These are phyloP conservation scores for Fusarium sp. DNA, from an alignment of 2,329 filamentous ascomycete species.

Conservation along the genomic window DNA sequence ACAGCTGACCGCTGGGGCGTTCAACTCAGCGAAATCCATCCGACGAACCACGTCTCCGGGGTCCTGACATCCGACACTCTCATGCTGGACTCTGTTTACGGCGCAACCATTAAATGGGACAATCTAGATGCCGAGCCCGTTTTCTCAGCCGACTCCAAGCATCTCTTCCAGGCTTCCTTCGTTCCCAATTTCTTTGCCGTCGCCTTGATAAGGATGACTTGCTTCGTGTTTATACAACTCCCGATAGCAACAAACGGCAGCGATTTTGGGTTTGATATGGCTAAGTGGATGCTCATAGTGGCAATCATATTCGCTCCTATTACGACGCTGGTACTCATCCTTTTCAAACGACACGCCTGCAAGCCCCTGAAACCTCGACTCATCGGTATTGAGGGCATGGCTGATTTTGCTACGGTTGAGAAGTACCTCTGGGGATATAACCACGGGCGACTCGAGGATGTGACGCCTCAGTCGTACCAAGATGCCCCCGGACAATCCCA, in stretches of 20 bases:
- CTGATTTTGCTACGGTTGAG: constrained; percentile 20
- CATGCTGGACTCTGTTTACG: constrained; percentile 51
- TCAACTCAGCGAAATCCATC: constrained; percentile 63
- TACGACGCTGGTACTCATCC: background rate
- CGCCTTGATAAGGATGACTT: no score
- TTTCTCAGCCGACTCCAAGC: background rate
- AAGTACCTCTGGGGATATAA: constrained; percentile 34
- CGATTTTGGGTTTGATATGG: no score
- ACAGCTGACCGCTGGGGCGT: constrained; percentile 58
- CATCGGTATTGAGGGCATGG: constrained; percentile 32
- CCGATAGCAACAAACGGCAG: no score
- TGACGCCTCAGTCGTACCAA: background rate
- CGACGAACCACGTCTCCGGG: constrained; percentile 58
- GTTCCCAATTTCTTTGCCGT: background rate
- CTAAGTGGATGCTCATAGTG: no score
- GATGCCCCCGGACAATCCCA: background rate
- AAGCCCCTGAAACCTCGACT: constrained; percentile 11
- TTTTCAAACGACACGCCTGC: background rate
- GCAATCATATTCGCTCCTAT: background rate
- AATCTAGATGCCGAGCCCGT: constrained; percentile 6
- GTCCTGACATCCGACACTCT: constrained; percentile 60
- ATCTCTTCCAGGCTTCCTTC: background rate
- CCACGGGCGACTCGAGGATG: constrained; percentile 6
- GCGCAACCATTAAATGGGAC: constrained; percentile 62
- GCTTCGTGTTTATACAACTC: no score